Percentiles rank a stretch among this genome's conserved stretches.
phyloP scores from a whole-genome alignment of 208 protist genomes.

The Trypanosoma mega region DNA sequence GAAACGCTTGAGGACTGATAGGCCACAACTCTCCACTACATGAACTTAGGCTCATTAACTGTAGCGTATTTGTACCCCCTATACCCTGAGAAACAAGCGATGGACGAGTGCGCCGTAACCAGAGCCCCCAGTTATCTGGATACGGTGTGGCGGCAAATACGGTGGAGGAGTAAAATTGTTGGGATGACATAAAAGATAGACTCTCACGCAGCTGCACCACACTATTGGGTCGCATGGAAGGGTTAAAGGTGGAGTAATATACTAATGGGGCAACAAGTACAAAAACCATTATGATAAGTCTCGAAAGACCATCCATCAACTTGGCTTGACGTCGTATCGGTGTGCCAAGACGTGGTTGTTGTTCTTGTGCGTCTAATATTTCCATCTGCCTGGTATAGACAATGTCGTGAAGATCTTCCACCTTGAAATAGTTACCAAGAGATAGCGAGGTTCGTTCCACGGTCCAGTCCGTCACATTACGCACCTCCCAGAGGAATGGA shows the following conservation, averaged over 20 bases:
- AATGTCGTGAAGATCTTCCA: slow-evolving; percentile 72
- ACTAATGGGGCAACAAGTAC: slow-evolving; percentile 76
- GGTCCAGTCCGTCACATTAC: slow-evolving; percentile 78
- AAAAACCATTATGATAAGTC: slow-evolving; percentile 53
- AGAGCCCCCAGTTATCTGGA: slow-evolving; percentile 35
- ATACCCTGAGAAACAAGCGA: slow-evolving; percentile 38
- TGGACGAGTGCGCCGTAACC: slow-evolving; percentile 58
- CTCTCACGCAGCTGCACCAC: slow-evolving; percentile 37
- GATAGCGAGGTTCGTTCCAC: slow-evolving; percentile 60
- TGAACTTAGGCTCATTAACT: slow-evolving; percentile 49
- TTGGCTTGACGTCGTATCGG: slow-evolving; percentile 40
- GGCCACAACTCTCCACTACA: slow-evolving; percentile 64
- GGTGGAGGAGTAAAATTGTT: slow-evolving; percentile 52
- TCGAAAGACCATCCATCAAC: slow-evolving; percentile 34
- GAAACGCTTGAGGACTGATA: slow-evolving; percentile 42
- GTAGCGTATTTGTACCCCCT: slow-evolving; percentile 27
- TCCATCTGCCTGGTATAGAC: slow-evolving; percentile 43
- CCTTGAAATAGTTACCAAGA: slow-evolving; percentile 73
- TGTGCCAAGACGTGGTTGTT: slow-evolving; percentile 31
- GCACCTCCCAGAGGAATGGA: slow-evolving; percentile 81
- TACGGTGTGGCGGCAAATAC: slow-evolving; percentile 24
- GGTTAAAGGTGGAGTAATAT: slow-evolving; percentile 89
- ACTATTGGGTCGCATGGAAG: slow-evolving; percentile 47
- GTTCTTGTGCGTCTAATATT: slow-evolving; percentile 16
- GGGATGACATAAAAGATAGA: slow-evolving; percentile 54